These are phyloP conservation scores for Lecanosticta acicola DNA, from an alignment of 2,329 filamentous ascomycete species.

Conservation along the genomic window DNA sequence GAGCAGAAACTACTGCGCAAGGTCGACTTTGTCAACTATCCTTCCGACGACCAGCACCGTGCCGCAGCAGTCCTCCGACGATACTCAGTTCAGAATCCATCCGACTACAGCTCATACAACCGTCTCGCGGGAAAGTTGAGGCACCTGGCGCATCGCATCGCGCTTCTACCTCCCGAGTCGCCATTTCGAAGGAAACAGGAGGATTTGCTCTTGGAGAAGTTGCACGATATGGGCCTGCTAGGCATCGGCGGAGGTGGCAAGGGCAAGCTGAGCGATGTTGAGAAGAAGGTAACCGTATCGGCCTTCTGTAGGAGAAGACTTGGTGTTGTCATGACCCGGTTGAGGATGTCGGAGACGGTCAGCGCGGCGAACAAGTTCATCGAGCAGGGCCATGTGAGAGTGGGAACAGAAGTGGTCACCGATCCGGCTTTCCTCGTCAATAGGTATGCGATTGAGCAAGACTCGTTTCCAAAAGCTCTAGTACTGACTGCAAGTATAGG, in stretches of 20 bases:
- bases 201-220: constrained; percentile 79
- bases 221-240: constrained; percentile 86
- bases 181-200: constrained; percentile 78
- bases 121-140: constrained; percentile 59
- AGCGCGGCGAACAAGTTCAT: constrained; percentile 75
- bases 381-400: constrained; percentile 74
- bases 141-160: constrained; percentile 82
- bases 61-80: constrained; percentile 72
- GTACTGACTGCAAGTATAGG: constrained; percentile 35
- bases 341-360: constrained; percentile 88
- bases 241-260: constrained; percentile 58
- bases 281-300: constrained; percentile 81
- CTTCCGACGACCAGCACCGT: constrained; percentile 79
- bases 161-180: constrained; percentile 72
- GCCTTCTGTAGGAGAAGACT: constrained; percentile 79
- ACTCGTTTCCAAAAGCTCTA: background rate
- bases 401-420: constrained; percentile 83
- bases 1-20: constrained; percentile 90
- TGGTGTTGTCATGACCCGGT: constrained; percentile 82
- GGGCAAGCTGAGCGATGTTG: constrained; percentile 63
- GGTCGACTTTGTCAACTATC: constrained; percentile 83
- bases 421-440: constrained; percentile 88
- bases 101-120: constrained; percentile 64
- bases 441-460: constrained; percentile 32
- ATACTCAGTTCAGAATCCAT: constrained; percentile 85